A percentile compares a stretch with the other conserved stretches of the same genome.
Evolutionary conservation across 106 monocot genomes (phyloP).

Genomic region (Platanthera zijinensis): DNA sequence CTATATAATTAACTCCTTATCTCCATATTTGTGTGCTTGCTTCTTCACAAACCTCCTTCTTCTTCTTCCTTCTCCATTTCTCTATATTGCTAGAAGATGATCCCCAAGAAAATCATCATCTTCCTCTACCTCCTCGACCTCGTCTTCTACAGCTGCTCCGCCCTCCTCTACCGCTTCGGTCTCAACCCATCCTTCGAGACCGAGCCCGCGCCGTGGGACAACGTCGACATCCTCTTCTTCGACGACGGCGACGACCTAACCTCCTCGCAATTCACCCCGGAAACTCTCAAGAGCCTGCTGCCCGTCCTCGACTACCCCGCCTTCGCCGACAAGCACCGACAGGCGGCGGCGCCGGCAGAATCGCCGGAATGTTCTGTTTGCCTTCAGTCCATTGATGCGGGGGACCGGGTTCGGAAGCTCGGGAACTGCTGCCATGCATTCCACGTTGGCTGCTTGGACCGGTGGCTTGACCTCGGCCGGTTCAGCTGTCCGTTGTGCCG

Average conservation of each 20-base stretch:
- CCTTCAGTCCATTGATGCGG: neutral
- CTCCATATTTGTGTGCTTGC: too few relatives aligned
- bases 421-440: slow-evolving; percentile 5
- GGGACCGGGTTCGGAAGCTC: neutral
- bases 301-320: too few relatives aligned
- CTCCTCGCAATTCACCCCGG: too few relatives aligned
- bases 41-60: too few relatives aligned
- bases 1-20: too few relatives aligned
- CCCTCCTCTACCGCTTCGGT: neutral
- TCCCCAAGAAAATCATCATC: neutral
- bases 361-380: neutral
- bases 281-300: too few relatives aligned
- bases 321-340: too few relatives aligned
- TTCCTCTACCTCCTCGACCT: neutral
- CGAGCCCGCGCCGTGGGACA: neutral
- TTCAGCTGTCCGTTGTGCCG: neutral
- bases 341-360: too few relatives aligned
- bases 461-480: neutral
- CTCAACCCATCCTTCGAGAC: slow-evolving; percentile 4
- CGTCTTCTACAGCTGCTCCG: neutral
- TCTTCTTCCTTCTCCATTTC: too few relatives aligned
- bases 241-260: neutral
- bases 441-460: neutral
- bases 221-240: neutral
- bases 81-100: neutral